Evolutionary conservation across 2,329 filamentous ascomycete species (phyloP).

Genomic region (Paraphaeosphaeria sporulosa): DNA sequence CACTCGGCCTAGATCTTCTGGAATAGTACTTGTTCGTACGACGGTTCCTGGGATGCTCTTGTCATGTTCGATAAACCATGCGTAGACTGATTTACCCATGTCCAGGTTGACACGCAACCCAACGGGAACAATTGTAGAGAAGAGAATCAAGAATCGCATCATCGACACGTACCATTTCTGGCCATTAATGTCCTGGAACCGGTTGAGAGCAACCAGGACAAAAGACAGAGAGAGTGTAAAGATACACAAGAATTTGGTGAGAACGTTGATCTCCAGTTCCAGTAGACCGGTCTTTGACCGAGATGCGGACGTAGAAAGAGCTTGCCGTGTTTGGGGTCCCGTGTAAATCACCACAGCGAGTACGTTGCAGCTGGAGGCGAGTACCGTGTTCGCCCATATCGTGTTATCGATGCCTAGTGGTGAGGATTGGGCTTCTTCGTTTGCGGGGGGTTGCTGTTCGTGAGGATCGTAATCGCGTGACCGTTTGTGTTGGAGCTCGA

Average conservation of each 20-base stretch:
- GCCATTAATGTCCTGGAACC: slow-evolving; percentile 72
- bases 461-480: slow-evolving; percentile 57
- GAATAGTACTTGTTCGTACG: slow-evolving; percentile 95
- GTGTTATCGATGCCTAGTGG: slow-evolving; percentile 95
- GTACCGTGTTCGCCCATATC: slow-evolving; percentile 97
- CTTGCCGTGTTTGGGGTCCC: slow-evolving; percentile 90
- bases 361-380: slow-evolving; percentile 89
- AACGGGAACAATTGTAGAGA: slow-evolving; percentile 99
- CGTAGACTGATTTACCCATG: slow-evolving; percentile 96
- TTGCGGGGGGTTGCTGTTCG: slow-evolving; percentile 30
- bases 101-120: slow-evolving; percentile 95
- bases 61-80: slow-evolving; percentile 92
- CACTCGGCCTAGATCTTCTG: slow-evolving; percentile 92
- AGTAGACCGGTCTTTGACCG: slow-evolving; percentile 92
- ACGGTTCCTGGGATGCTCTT: slow-evolving; percentile 89
- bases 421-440: slow-evolving; percentile 61
- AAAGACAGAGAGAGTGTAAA: slow-evolving; percentile 87
- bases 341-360: slow-evolving; percentile 94
- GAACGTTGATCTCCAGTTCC: slow-evolving; percentile 94
- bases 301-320: slow-evolving; percentile 88
- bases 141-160: slow-evolving; percentile 96
- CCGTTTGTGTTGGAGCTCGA: slow-evolving; percentile 72
- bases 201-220: slow-evolving; percentile 85
- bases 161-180: slow-evolving; percentile 93
- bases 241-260: slow-evolving; percentile 94